These are phyloP conservation scores for Calonectria hongkongensis DNA, from an alignment of 2,329 filamentous ascomycete species.

Conservation along the genomic window DNA sequence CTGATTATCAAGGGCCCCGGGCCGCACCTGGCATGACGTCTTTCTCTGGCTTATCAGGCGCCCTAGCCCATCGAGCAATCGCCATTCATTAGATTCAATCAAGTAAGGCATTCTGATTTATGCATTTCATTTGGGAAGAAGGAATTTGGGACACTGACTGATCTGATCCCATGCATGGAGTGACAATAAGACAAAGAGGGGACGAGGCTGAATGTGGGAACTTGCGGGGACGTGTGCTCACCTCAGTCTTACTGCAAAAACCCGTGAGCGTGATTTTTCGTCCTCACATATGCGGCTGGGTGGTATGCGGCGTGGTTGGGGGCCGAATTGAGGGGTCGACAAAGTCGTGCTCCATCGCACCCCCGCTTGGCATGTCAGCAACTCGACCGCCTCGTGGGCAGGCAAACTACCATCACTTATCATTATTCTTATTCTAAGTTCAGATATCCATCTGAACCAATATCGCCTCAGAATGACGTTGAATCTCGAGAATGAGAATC, in stretches of 20 bases:
- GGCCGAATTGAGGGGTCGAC: neutral
- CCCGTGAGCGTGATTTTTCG: neutral
- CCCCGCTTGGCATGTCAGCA: neutral
- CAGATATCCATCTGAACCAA: neutral
- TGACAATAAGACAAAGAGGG: too few relatives aligned
- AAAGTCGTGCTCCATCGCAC: neutral
- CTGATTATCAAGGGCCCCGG: neutral
- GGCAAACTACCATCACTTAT: neutral
- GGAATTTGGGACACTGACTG: too few relatives aligned
- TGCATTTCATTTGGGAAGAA: too few relatives aligned
- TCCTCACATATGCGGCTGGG: neutral
- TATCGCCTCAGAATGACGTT: neutral
- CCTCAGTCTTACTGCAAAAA: too few relatives aligned
- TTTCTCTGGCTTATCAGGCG: neutral
- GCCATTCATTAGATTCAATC: conserved; percentile 2
- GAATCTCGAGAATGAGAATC: neutral
- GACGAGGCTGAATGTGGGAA: too few relatives aligned
- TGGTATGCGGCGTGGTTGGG: neutral
- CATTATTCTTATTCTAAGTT: neutral
- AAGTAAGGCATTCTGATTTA: conserved; percentile 1
- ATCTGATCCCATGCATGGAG: too few relatives aligned
- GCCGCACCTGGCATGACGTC: neutral
- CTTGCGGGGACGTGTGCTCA: too few relatives aligned
- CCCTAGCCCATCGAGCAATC: neutral
- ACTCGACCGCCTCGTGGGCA: neutral